Evolutionary conservation across 1,139 yeast genomes (phyloP).

Genomic region (Yamadazyma epiphylla): DNA sequence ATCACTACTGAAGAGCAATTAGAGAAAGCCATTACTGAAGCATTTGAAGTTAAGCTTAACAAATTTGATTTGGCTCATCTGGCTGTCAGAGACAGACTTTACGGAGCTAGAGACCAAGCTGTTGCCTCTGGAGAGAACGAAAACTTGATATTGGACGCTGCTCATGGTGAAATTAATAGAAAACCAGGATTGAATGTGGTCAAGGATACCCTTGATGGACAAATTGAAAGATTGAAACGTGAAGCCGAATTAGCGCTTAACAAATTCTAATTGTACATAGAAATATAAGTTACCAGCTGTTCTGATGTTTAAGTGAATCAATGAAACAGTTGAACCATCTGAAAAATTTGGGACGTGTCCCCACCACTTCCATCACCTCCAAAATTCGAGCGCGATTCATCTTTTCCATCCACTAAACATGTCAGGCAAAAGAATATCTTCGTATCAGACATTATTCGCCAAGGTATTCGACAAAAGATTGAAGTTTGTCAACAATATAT

Average conservation of each 20-base stretch:
- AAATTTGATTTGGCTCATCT: constrained; percentile 34
- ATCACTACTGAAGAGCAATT: constrained; percentile 65
- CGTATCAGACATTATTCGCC: constrained; percentile 20
- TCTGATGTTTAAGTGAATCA: too few relatives aligned
- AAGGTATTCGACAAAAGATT: constrained; percentile 34
- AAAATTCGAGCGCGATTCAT: too few relatives aligned
- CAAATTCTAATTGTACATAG: too few relatives aligned
- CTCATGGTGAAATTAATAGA: constrained; percentile 34
- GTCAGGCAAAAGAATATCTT: constrained; percentile 7
- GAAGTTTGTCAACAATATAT: constrained; percentile 32
- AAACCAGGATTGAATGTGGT: constrained; percentile 48
- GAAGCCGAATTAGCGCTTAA: constrained; percentile 25
- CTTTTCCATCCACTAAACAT: constrained; percentile 1
- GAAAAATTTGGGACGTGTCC: too few relatives aligned
- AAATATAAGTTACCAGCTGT: too few relatives aligned
- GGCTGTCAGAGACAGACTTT: constrained; percentile 34
- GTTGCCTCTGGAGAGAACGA: constrained; percentile 30
- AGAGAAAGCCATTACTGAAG: constrained; percentile 51
- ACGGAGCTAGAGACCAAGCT: constrained; percentile 24
- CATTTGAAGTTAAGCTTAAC: constrained; percentile 46
- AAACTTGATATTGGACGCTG: constrained; percentile 32
- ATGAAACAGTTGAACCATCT: too few relatives aligned
- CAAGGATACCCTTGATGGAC: constrained; percentile 36
- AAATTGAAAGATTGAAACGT: constrained; percentile 32
- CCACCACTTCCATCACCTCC: too few relatives aligned